Evolutionary conservation across 2,329 filamentous ascomycete genomes (phyloP), one percentile per base, ranked within the genome.

Genomic region (Curvularia sp.): DNA sequence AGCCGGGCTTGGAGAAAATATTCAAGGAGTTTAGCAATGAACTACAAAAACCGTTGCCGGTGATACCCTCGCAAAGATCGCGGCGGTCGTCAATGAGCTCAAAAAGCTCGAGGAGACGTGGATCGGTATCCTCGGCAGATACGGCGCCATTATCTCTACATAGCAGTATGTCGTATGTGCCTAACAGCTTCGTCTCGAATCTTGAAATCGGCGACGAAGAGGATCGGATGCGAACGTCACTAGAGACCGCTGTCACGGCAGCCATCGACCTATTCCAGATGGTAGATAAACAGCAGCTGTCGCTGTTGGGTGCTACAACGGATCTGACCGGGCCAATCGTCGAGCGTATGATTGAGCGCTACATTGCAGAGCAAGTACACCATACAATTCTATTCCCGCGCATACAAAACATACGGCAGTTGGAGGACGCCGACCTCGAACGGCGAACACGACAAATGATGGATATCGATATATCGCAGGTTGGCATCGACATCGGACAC

Each of bases 231-330:
- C 85, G 94, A 55, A 88, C 88, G 21, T 92, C 93, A 15, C 80
- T 98, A 13, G 95, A 99, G 78, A 96, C 91, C 1, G 93, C 94
- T 1, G 91, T 99, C 10, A 97, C 92, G 9, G 87, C 91, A 9
- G 95, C 93, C 0, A 98, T 99, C 65, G 95, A 99, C 71, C 83
- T 98, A 1, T 99, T 99, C 66, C 94, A 98, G 70, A 88, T 89
- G 59, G 94, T 99, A 5, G 95, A 99, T 74, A 97, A 97, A 75
- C 92, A 96, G 70, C 95, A 98, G 70, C 81, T 99, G 27, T 97
- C 94, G 3, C 83, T 96, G 34, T 83, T 99, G 4, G 95, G 93
- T 18, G 91, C 93, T 4, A 97, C 93, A 1, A 99, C 96, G 2
- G 93, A 97, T 73, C 80, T 99, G 50, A 98, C 95, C 0, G 94